phyloP scores from a whole-genome alignment of 768 basidiomycete genomes.

The Mycena latifolia region DNA sequence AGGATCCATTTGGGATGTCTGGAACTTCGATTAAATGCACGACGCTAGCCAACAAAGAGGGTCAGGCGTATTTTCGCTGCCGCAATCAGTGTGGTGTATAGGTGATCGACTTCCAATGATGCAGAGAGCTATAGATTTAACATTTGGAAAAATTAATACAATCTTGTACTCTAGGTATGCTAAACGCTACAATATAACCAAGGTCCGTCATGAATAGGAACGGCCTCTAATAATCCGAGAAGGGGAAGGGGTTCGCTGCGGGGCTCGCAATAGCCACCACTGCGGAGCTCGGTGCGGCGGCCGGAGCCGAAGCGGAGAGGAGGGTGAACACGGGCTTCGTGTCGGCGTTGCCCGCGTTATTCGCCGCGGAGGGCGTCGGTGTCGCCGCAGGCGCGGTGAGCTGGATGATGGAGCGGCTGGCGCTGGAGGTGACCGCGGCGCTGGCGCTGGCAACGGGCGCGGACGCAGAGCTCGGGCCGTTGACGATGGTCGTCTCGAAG shows the following conservation, averaged over 20 bases:
- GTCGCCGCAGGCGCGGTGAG: background rate
- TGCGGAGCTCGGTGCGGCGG: background rate
- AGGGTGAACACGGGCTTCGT: too few species aligned
- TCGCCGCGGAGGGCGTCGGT: background rate
- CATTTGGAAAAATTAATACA: too few species aligned
- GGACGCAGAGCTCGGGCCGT: background rate
- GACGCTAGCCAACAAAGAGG: too few species aligned
- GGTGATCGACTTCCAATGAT: too few species aligned
- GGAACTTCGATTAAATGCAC: too few species aligned
- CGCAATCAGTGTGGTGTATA: too few species aligned
- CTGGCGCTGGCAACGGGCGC: too few species aligned
- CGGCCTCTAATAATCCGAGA: constrained; percentile 22
- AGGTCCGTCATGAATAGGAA: background rate
- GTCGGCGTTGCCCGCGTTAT: background rate
- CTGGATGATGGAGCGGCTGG: constrained; percentile 17
- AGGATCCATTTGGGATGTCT: too few species aligned
- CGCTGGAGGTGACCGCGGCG: background rate
- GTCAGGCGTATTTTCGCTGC: too few species aligned
- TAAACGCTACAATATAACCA: background rate
- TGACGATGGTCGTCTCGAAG: constrained; percentile 20
- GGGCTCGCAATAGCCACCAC: background rate
- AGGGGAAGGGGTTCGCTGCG: constrained; percentile 25
- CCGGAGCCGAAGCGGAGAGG: too few species aligned
- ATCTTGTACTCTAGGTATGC: background rate
- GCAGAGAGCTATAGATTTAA: too few species aligned